These are phyloP conservation scores for Clitoria ternatea DNA, from an alignment of 306 rosid genomes.

Conservation along the genomic window DNA sequence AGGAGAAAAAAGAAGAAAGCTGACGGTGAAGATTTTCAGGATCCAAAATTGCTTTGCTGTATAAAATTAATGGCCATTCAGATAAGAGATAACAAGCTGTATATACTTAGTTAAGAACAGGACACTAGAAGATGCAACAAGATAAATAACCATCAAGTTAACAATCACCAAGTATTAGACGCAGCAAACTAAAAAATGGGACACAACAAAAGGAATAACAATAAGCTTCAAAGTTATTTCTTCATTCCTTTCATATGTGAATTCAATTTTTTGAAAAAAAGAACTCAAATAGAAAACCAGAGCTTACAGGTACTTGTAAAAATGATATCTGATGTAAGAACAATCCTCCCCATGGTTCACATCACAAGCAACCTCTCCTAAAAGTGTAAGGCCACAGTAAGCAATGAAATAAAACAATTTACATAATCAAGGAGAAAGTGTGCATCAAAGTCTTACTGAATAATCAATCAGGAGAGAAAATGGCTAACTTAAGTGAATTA, in stretches of 20 bases:
- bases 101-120: neutral
- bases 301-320: neutral
- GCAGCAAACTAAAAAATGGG: neutral
- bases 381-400: neutral
- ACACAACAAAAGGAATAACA: neutral
- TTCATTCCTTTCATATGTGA: neutral
- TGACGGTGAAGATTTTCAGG: neutral
- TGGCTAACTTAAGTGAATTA: neutral
- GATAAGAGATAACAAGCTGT: neutral
- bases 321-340: neutral
- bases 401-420: constrained; percentile 16
- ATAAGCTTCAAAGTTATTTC: neutral
- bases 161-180: neutral
- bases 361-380: neutral
- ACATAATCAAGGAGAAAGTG: neutral
- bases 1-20: neutral
- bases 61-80: neutral
- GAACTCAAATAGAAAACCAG: neutral
- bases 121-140: neutral
- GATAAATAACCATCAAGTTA: neutral
- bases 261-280: neutral
- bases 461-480: constrained; percentile 3
- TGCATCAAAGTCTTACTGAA: neutral
- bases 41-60: neutral
- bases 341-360: constrained; percentile 14